A percentile compares a stretch with the other conserved stretches of the same genome.
Evolutionary conservation across 371 early-diverging fungal species (phyloP).

Genomic region (Parasitella parasitica): DNA sequence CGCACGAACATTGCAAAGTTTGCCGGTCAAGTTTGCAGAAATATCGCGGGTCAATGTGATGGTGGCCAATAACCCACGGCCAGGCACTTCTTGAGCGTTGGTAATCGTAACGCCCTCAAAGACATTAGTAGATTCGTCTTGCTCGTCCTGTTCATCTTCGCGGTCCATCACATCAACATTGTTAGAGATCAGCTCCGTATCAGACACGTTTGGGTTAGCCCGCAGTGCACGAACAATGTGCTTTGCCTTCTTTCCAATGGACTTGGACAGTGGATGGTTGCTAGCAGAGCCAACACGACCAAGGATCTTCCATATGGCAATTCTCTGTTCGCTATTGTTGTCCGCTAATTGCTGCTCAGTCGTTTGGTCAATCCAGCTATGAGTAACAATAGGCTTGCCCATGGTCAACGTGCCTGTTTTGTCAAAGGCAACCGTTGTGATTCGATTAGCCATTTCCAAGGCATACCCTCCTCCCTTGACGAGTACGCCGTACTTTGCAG

Average conservation of each 20-base stretch:
- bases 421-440: conserved; percentile 93
- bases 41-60: conserved; percentile 31
- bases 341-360: background rate
- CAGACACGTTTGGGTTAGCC: conserved; percentile 2
- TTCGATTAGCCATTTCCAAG: conserved; percentile 76
- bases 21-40: conserved; percentile 21
- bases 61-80: conserved; percentile 65
- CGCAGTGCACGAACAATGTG: conserved; percentile 12
- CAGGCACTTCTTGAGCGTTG: conserved; percentile 64
- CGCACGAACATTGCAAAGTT: conserved; percentile 39
- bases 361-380: conserved; percentile 27
- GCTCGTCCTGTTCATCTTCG: conserved; percentile 1
- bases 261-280: conserved; percentile 46
- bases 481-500: conserved; percentile 68
- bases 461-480: conserved; percentile 54
- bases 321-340: conserved; percentile 1
- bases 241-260: conserved; percentile 41
- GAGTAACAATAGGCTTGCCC: conserved; percentile 60
- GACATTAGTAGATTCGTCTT: conserved; percentile 12
- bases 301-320: conserved; percentile 42
- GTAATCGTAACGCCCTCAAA: conserved; percentile 53
- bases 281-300: conserved; percentile 46
- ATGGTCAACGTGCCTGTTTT: conserved; percentile 84
- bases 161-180: background rate
- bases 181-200: background rate